Conservation (phyloP, 495 filamentous ascomycete genomes). For the Penicillium arizonense region DNA sequence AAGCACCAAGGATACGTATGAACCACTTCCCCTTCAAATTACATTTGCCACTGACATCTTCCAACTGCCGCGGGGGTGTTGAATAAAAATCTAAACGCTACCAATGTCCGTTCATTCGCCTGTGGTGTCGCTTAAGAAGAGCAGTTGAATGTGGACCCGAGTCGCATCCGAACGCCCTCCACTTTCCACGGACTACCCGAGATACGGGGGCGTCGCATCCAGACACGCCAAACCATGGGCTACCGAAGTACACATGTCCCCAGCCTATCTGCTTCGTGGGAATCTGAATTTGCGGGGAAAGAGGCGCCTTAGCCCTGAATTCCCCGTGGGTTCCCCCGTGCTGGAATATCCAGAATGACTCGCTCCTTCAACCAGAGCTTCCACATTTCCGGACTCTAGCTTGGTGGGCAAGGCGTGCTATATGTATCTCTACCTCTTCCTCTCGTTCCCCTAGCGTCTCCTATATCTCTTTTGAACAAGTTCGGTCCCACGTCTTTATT, state of each 20-base stretch:
- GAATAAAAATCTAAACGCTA: background rate
- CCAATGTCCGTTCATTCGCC: background rate
- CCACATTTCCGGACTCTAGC: background rate
- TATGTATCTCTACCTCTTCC: background rate
- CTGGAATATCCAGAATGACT: background rate
- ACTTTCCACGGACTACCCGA: constrained; percentile 19
- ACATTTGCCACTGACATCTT: background rate
- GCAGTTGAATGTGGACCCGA: constrained; percentile 24
- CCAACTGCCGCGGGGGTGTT: background rate
- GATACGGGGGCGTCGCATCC: background rate
- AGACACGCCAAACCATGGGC: background rate
- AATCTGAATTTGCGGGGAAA: background rate
- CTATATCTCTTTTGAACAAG: background rate
- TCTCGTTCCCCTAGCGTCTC: background rate
- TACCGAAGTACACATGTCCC: background rate
- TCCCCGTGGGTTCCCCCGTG: background rate
- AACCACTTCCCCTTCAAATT: too few species aligned
- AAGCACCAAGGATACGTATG: too few species aligned
- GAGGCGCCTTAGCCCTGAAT: too few species aligned
- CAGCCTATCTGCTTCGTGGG: background rate
- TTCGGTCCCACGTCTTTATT: background rate
- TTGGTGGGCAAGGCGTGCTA: background rate
- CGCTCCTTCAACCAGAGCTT: background rate
- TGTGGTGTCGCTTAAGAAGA: background rate
- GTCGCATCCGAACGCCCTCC: constrained; percentile 12